A percentile compares a stretch with the other conserved stretches of the same genome.
These are phyloP conservation scores for Breviolum minutum DNA, from an alignment of 73 alveolate genomes.

Conservation along the genomic window DNA sequence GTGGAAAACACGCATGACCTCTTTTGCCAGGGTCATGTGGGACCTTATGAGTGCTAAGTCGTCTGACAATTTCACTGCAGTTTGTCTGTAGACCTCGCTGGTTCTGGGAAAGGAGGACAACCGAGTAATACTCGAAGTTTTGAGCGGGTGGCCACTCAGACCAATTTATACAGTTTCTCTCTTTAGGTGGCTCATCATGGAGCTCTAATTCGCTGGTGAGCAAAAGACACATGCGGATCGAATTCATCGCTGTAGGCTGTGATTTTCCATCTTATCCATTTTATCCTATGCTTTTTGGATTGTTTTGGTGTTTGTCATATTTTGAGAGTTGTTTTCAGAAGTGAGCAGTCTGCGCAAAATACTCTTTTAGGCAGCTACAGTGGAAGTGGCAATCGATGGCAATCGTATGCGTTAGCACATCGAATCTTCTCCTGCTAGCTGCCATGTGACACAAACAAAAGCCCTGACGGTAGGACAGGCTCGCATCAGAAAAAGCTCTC, in stretches of 20 bases:
- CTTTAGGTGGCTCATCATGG: not conserved
- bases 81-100: not conserved
- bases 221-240: conserved; percentile 21
- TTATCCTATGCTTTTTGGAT: not conserved
- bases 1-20: conserved; percentile 92
- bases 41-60: conserved; percentile 70
- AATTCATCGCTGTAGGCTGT: not conserved
- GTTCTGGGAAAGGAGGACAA: not conserved
- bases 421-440: too few species aligned
- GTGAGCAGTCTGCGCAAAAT: not conserved
- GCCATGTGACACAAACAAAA: too few species aligned
- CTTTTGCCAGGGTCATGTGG: conserved; percentile 74
- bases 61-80: too few species aligned
- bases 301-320: not conserved
- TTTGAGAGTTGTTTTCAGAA: not conserved
- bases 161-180: not conserved
- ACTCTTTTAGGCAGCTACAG: not conserved
- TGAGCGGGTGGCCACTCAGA: not conserved
- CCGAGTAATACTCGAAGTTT: not conserved
- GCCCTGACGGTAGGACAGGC: too few species aligned
- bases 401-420: too few species aligned
- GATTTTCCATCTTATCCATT: too few species aligned
- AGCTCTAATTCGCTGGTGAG: conserved; percentile 41
- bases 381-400: not conserved
- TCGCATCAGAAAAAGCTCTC: too few species aligned